A percentile compares a stretch with the other conserved stretches of the same genome.
These are phyloP conservation scores for Scedosporium minutisporum DNA, from an alignment of 2,329 filamentous ascomycete genomes.

Conservation along the genomic window DNA sequence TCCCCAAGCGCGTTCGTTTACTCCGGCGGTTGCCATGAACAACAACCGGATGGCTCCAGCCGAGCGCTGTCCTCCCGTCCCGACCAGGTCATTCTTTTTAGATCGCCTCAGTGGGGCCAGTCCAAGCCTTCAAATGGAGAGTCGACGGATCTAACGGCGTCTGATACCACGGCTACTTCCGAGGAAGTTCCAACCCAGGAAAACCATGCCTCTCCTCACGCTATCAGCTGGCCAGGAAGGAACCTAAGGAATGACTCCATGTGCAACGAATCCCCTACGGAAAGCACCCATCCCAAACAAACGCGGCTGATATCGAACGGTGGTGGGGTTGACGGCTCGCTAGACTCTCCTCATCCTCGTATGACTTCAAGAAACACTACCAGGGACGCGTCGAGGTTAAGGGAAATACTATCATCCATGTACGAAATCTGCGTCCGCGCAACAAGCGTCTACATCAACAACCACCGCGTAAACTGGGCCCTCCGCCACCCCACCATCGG, in stretches of 20 bases:
- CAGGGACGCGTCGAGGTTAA: not conserved
- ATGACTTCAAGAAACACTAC: not conserved
- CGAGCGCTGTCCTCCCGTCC: not conserved
- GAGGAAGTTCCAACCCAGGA: no score
- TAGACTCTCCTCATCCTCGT: not conserved
- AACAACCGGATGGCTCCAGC: no score
- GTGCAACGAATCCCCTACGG: no score
- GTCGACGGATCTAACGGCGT: no score
- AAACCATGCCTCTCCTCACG: no score
- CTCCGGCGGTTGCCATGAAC: not conserved
- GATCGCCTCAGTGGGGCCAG: not conserved
- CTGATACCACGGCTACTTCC: no score
- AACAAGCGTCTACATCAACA: conserved; percentile 13
- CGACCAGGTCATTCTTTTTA: not conserved
- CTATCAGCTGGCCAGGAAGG: no score
- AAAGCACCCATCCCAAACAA: no score
- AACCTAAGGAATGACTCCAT: no score
- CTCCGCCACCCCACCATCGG: conserved; percentile 9
- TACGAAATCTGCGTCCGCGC: conserved; percentile 16
- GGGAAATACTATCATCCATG: conserved; percentile 6
- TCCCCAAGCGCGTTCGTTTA: not conserved
- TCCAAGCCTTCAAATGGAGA: no score
- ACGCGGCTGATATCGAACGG: no score
- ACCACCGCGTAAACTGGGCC: conserved; percentile 12
- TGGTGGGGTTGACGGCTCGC: no score